Conservation (phyloP, 208 protist genomes). For the Trichomonas vaginalis region DNA sequence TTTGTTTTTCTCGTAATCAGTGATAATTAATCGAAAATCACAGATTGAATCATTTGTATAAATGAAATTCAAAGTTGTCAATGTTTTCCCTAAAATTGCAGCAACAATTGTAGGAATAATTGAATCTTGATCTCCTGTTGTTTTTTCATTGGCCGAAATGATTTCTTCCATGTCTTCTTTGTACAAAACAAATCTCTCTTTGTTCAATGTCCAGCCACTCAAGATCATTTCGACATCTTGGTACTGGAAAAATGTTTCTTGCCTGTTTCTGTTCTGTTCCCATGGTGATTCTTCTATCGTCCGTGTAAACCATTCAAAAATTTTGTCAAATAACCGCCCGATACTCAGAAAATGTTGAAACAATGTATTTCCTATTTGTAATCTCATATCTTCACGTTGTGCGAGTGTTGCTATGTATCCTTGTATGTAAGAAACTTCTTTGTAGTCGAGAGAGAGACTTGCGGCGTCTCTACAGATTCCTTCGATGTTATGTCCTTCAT, state of each 20-base stretch:
- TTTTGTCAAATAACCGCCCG: neutral
- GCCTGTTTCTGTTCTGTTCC: neutral
- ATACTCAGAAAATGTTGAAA: neutral
- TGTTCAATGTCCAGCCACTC: neutral
- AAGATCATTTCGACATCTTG: neutral
- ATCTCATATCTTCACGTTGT: neutral
- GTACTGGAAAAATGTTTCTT: neutral
- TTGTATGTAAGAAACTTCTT: neutral
- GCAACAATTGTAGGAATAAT: neutral
- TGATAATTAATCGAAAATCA: neutral
- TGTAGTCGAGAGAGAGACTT: neutral
- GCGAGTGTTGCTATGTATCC: neutral
- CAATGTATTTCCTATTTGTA: neutral
- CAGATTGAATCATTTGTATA: neutral
- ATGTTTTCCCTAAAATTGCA: neutral
- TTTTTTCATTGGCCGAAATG: neutral
- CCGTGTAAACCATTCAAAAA: neutral
- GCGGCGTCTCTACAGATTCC: neutral
- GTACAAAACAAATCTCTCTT: neutral
- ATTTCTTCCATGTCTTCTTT: neutral
- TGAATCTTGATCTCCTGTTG: neutral
- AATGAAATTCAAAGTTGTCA: neutral
- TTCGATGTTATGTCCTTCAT: constrained; percentile 24
- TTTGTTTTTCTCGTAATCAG: neutral
- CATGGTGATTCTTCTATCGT: neutral